phyloP scores from a whole-genome alignment of 2,329 filamentous ascomycete genomes.

The Didymosphaeria variabile region DNA sequence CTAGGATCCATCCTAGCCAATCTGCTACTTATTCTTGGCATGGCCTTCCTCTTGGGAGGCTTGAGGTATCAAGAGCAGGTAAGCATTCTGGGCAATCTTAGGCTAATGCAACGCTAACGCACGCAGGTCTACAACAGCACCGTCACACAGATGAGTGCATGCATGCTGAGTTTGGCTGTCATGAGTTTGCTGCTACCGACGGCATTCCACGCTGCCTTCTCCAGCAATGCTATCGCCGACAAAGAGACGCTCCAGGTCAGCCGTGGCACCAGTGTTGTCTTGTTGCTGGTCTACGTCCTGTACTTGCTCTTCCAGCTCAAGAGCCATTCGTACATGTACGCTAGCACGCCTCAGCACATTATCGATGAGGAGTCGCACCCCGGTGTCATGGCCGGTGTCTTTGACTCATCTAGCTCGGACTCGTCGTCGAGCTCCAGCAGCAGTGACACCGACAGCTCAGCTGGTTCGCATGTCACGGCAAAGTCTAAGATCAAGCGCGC shows the following conservation, averaged over 20 bases:
- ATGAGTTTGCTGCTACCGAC: conserved; percentile 90
- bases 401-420: conserved; percentile 72
- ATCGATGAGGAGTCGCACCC: conserved; percentile 92
- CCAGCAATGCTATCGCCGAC: conserved; percentile 69
- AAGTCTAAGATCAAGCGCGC: conserved; percentile 79
- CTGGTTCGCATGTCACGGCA: conserved; percentile 75
- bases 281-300: conserved; percentile 81
- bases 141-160: conserved; percentile 95
- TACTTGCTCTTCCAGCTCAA: conserved; percentile 93
- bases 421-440: conserved; percentile 57
- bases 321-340: conserved; percentile 90
- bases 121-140: conserved; percentile 87
- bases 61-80: conserved; percentile 87
- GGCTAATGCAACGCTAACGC: conserved; percentile 23
- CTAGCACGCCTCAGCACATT: conserved; percentile 88
- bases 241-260: conserved; percentile 81
- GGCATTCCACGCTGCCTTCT: conserved; percentile 91
- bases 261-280: conserved; percentile 85
- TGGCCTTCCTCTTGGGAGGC: conserved; percentile 89
- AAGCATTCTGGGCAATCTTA: conserved; percentile 26
- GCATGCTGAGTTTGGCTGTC: conserved; percentile 87
- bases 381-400: conserved; percentile 81
- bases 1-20: conserved; percentile 91
- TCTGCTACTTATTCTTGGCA: conserved; percentile 86
- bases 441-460: conserved; percentile 72